phyloP scores from a whole-genome alignment of 23 red algal genomes.

The Gracilaria domingensis region DNA sequence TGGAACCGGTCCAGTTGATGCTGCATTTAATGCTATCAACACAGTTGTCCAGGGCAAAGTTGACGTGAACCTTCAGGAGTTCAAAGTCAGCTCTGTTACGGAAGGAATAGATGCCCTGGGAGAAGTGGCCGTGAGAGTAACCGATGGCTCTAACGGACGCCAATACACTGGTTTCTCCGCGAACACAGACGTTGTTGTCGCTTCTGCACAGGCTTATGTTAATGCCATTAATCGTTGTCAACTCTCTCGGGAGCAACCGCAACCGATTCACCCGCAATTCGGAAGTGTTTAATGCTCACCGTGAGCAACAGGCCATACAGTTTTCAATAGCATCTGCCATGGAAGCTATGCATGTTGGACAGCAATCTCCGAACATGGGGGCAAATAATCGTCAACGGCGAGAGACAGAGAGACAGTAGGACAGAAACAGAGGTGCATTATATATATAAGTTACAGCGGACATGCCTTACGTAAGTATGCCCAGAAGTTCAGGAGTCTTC shows the following conservation, averaged over 20 bases:
- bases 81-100: slow-evolving; percentile 84
- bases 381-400: background rate
- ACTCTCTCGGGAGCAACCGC: slow-evolving; percentile 34
- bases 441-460: too few relatives aligned
- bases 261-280: slow-evolving; percentile 85
- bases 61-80: slow-evolving; percentile 83
- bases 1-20: slow-evolving; percentile 96
- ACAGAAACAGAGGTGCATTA: too few relatives aligned
- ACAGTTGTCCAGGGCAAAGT: slow-evolving; percentile 68
- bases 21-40: slow-evolving; percentile 94
- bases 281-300: background rate
- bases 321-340: background rate
- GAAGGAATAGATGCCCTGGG: slow-evolving; percentile 98
- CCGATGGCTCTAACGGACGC: slow-evolving; percentile 69
- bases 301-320: too few relatives aligned
- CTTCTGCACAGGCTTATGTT: slow-evolving; percentile 89
- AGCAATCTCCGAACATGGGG: background rate
- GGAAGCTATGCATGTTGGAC: too few relatives aligned
- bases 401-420: background rate
- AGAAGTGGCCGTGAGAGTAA: slow-evolving; percentile 91
- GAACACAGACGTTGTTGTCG: slow-evolving; percentile 95
- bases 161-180: slow-evolving; percentile 81
- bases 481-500: too few relatives aligned
- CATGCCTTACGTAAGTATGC: too few relatives aligned
- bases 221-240: slow-evolving; percentile 93